A percentile compares a stretch with the other conserved stretches of the same genome.
Conservation (phyloP, 2,329 filamentous ascomycete genomes). For the Pestalotiopsis sp. region DNA sequence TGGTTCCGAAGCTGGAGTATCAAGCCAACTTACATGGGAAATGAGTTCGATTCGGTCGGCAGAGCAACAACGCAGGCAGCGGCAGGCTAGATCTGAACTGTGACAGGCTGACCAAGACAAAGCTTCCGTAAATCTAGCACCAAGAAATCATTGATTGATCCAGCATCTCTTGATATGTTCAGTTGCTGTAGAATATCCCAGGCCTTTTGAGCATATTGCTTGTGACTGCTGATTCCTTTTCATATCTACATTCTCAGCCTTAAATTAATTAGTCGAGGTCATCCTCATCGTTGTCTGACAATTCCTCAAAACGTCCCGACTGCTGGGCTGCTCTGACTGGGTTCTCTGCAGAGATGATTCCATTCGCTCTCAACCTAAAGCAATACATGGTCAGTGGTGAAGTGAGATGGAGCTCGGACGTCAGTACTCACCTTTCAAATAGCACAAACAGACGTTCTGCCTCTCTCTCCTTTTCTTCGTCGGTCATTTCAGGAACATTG, state of each 20-base stretch:
- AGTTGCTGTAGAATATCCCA: too few species aligned
- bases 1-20: too few species aligned
- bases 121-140: too few species aligned
- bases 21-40: too few species aligned
- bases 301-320: slow-evolving; percentile 66
- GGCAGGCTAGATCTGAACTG: too few species aligned
- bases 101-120: too few species aligned
- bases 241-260: not conserved
- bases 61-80: too few species aligned
- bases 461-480: slow-evolving; percentile 89
- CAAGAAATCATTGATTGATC: too few species aligned
- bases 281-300: slow-evolving; percentile 39
- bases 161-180: too few species aligned
- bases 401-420: not conserved
- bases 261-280: slow-evolving; percentile 22
- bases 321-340: slow-evolving; percentile 65
- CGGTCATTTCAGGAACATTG: slow-evolving; percentile 73
- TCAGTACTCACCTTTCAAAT: slow-evolving; percentile 72
- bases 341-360: slow-evolving; percentile 69
- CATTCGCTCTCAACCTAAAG: slow-evolving; percentile 37
- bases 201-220: too few species aligned
- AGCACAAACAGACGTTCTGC: slow-evolving; percentile 87
- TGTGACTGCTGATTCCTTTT: too few species aligned
- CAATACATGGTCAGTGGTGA: not conserved
- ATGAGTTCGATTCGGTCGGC: too few species aligned